phyloP scores from a whole-genome alignment of 1,284 basidiomycete species.

The Pholiota adiposa region DNA sequence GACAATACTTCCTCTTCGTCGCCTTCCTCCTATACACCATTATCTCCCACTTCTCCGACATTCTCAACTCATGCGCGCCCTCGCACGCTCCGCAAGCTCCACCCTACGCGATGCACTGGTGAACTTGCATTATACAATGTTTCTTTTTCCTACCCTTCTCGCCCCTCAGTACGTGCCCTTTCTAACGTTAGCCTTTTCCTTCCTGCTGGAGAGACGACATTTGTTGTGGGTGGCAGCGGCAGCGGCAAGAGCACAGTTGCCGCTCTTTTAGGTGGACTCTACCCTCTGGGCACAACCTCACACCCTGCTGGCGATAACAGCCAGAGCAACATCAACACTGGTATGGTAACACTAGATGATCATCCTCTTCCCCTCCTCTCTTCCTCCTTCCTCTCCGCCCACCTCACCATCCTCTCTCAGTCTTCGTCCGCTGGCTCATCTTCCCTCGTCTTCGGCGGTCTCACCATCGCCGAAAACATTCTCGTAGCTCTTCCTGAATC shows the following conservation, averaged over 20 bases:
- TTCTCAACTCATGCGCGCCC: slow-evolving; percentile 30
- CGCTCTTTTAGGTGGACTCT: slow-evolving; percentile 81
- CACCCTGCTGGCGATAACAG: background rate
- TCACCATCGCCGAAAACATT: slow-evolving; percentile 88
- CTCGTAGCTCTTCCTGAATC: slow-evolving; percentile 61
- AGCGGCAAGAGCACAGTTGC: slow-evolving; percentile 95
- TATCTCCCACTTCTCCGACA: slow-evolving; percentile 18
- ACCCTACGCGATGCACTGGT: slow-evolving; percentile 65
- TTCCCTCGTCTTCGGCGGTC: slow-evolving; percentile 58
- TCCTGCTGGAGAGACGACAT: slow-evolving; percentile 86
- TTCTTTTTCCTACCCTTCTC: slow-evolving; percentile 87
- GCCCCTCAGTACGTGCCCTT: slow-evolving; percentile 66
- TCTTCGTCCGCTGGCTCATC: slow-evolving; percentile 66
- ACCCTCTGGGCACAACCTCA: slow-evolving; percentile 46
- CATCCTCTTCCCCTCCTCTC: slow-evolving; percentile 81
- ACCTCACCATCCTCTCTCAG: slow-evolving; percentile 84
- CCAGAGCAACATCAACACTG: slow-evolving; percentile 36
- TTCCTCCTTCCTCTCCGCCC: slow-evolving; percentile 68
- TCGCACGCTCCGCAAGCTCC: slow-evolving; percentile 58
- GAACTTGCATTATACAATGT: slow-evolving; percentile 82
- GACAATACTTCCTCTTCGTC: slow-evolving; percentile 31
- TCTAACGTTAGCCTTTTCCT: slow-evolving; percentile 74
- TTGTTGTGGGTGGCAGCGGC: slow-evolving; percentile 91
- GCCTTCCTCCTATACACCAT: slow-evolving; percentile 13
- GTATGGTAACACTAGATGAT: slow-evolving; percentile 81